Percentiles rank a stretch among this genome's conserved stretches.
Conservation (phyloP, 2,329 filamentous ascomycete species). For the Incumbomyces delicatus region DNA sequence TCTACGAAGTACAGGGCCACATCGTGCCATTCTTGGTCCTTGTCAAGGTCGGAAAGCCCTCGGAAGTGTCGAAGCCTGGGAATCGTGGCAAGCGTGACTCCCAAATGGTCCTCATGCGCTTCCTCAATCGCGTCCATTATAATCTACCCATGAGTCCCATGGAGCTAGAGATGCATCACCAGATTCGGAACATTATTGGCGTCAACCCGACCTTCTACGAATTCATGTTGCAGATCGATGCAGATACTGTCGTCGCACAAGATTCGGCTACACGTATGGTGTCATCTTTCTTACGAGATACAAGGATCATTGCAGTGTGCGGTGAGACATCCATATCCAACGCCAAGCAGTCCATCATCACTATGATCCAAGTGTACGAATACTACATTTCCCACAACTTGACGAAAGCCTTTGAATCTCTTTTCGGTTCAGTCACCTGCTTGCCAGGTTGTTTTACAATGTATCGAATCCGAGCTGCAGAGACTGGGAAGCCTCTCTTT, state of each 20-base stretch:
- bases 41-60: constrained; percentile 85
- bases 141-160: constrained; percentile 92
- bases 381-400: constrained; percentile 99
- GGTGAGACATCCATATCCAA: constrained; percentile 92
- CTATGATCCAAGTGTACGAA: constrained; percentile 99
- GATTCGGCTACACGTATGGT: constrained; percentile 92
- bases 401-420: constrained; percentile 90
- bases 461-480: constrained; percentile 92
- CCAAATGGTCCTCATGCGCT: constrained; percentile 96
- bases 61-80: constrained; percentile 66
- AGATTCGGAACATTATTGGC: constrained; percentile 96
- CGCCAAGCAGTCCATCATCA: constrained; percentile 83
- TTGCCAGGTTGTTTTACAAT: constrained; percentile 98
- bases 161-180: constrained; percentile 96
- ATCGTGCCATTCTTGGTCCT: constrained; percentile 96
- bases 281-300: constrained; percentile 81
- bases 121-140: constrained; percentile 98
- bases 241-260: constrained; percentile 83
- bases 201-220: constrained; percentile 99
- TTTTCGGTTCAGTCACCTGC: constrained; percentile 96
- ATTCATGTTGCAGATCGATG: constrained; percentile 91
- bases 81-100: constrained; percentile 99
- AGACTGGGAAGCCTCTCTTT: constrained; percentile 91
- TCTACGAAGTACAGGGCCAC: constrained; percentile 95
- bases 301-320: constrained; percentile 83